These are phyloP conservation scores for Colletotrichum limetticola DNA, from an alignment of 2,329 filamentous ascomycete genomes.

Conservation along the genomic window DNA sequence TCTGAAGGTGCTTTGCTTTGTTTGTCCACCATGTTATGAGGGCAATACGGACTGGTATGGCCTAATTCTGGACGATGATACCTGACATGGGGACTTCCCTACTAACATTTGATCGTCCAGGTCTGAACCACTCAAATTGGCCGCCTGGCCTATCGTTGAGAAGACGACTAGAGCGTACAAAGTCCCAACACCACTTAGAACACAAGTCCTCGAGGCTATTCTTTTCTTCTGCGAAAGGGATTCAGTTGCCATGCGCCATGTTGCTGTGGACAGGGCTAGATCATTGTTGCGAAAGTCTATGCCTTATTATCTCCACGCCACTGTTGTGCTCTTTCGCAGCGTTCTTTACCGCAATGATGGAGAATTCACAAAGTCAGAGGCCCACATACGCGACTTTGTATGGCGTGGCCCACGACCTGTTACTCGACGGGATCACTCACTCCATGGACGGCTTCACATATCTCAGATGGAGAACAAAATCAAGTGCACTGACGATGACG, in stretches of 20 bases:
- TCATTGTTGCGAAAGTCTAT: slow-evolving; percentile 40
- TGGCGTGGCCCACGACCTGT: slow-evolving; percentile 24
- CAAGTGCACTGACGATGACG: slow-evolving; percentile 43
- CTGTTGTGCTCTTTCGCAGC: slow-evolving; percentile 44
- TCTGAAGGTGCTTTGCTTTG: slow-evolving; percentile 42
- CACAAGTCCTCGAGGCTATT: slow-evolving; percentile 41
- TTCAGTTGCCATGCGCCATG: slow-evolving; percentile 38
- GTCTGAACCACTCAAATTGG: slow-evolving; percentile 39
- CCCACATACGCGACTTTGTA: slow-evolving; percentile 40
- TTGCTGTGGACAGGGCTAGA: slow-evolving; percentile 41
- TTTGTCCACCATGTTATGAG: slow-evolving; percentile 45
- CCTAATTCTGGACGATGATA: background rate
- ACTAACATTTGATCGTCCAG: slow-evolving; percentile 33
- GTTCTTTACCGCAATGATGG: slow-evolving; percentile 43
- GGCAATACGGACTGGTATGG: slow-evolving; percentile 45
- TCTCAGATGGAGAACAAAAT: slow-evolving; percentile 49
- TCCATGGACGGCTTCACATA: slow-evolving; percentile 46
- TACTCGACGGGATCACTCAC: slow-evolving; percentile 42
- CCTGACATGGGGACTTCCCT: fast-evolving
- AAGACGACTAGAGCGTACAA: slow-evolving; percentile 27
- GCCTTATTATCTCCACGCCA: slow-evolving; percentile 46
- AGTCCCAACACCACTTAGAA: slow-evolving; percentile 32
- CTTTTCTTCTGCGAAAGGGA: slow-evolving; percentile 47
- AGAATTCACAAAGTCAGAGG: slow-evolving; percentile 40
- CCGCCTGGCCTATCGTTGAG: slow-evolving; percentile 43